Conservation (phyloP, 2,329 filamentous ascomycete species). For the Amylocarpus encephaloides region DNA sequence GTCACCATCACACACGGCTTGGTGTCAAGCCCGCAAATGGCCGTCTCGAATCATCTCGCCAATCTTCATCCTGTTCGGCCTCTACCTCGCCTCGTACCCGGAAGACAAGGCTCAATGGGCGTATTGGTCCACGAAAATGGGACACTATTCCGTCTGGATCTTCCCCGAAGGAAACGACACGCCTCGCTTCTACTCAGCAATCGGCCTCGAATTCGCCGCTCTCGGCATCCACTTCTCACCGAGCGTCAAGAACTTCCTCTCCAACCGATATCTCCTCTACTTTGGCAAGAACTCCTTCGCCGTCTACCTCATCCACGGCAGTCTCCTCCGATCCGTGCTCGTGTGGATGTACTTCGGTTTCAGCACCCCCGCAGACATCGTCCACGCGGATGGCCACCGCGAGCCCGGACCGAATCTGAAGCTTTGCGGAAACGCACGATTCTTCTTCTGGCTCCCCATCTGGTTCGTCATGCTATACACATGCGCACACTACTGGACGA, state of each 20-base stretch:
- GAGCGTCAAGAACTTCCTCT: conserved; percentile 45
- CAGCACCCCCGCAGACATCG: conserved; percentile 28
- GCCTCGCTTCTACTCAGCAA: conserved; percentile 42
- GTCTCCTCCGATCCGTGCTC: conserved; percentile 51
- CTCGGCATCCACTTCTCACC: conserved; percentile 48
- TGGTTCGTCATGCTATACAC: conserved; percentile 44
- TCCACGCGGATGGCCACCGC: conserved; percentile 31
- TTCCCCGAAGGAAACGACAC: conserved; percentile 42
- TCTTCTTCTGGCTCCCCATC: conserved; percentile 36
- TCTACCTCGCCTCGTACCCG: conserved; percentile 54
- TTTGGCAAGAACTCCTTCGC: conserved; percentile 59
- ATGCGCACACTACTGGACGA: conserved; percentile 44
- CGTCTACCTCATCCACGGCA: conserved; percentile 58
- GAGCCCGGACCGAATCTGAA: conserved; percentile 32
- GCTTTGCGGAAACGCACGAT: conserved; percentile 34
- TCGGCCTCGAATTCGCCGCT: conserved; percentile 43
- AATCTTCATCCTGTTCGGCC: conserved; percentile 44
- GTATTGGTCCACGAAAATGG: conserved; percentile 46
- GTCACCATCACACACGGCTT: conserved; percentile 42
- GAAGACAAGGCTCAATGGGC: conserved; percentile 48
- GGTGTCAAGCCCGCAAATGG: conserved; percentile 38
- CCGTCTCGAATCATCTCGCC: conserved; percentile 40
- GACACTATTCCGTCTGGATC: conserved; percentile 37
- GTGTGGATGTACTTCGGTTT: conserved; percentile 54
- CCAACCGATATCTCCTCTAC: conserved; percentile 51